These are phyloP conservation scores for Nannochloropsis salina DNA, from an alignment of 108 stramenopile species.

Conservation along the genomic window DNA sequence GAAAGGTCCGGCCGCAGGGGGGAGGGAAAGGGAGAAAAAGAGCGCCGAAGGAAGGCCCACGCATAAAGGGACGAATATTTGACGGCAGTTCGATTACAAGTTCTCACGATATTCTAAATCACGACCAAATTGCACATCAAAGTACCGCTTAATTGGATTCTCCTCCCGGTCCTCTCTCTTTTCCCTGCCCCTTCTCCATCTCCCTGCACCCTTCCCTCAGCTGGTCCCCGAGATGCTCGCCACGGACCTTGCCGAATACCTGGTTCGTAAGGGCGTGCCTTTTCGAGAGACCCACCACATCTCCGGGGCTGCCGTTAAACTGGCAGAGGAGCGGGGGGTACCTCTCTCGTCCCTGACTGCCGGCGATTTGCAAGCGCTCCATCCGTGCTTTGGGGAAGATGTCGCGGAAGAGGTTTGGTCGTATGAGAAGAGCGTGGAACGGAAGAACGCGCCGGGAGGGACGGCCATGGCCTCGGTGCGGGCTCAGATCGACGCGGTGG, in stretches of 20 bases:
- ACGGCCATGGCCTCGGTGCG: constrained; percentile 48
- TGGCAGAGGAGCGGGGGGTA: constrained; percentile 53
- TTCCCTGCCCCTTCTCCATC: background rate
- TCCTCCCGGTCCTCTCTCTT: background rate
- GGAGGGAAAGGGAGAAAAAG: background rate
- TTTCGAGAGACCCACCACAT: constrained; percentile 99
- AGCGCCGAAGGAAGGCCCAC: background rate
- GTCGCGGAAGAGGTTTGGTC: constrained; percentile 52
- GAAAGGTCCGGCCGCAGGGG: background rate
- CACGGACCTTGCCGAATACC: constrained; percentile 97
- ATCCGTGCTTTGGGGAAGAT: constrained; percentile 55
- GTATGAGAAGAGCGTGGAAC: constrained; percentile 58
- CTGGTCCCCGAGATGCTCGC: constrained; percentile 97
- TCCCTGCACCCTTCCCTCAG: background rate
- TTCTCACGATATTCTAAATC: no score
- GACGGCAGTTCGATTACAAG: no score
- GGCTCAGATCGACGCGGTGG: constrained; percentile 44
- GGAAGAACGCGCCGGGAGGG: constrained; percentile 55
- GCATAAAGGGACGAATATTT: background rate
- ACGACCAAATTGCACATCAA: no score
- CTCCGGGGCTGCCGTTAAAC: constrained; percentile 59
- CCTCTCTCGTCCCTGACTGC: constrained; percentile 48
- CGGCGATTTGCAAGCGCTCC: constrained; percentile 51
- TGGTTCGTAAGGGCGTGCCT: constrained; percentile 93
- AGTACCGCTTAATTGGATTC: no score